Conservation (phyloP, 2,329 filamentous ascomycete species). For the Cercospora sp. region DNA sequence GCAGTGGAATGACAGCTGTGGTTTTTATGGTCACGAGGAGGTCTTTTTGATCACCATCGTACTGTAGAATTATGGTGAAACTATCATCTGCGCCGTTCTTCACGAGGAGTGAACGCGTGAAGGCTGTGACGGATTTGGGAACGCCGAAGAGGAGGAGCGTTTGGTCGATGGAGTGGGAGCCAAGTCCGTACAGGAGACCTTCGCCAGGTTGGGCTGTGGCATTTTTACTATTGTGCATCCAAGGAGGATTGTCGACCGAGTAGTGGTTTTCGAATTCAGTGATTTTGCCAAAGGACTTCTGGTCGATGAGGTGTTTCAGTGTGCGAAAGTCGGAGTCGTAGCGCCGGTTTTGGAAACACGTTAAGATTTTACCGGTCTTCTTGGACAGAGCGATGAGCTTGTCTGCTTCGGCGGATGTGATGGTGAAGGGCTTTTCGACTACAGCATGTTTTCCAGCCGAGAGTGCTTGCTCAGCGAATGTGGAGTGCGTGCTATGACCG, state of each 20-base stretch:
- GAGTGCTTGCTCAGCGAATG: constrained; percentile 39
- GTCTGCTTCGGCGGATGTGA: constrained; percentile 38
- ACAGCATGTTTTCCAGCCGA: constrained; percentile 42
- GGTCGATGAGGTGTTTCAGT: constrained; percentile 32
- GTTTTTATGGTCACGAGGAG: constrained; percentile 41
- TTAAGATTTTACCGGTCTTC: constrained; percentile 37
- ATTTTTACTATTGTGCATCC: constrained; percentile 38
- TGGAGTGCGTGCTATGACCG: constrained; percentile 37
- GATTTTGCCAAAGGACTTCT: constrained; percentile 34
- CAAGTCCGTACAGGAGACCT: constrained; percentile 48
- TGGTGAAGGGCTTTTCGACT: constrained; percentile 45
- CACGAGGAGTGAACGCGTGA: constrained; percentile 35
- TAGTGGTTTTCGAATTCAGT: constrained; percentile 41
- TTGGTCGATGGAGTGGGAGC: constrained; percentile 44
- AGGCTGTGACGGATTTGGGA: constrained; percentile 38
- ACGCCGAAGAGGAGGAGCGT: constrained; percentile 41
- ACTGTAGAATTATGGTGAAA: constrained; percentile 42
- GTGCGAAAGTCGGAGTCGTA: constrained; percentile 45
- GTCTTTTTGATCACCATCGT: constrained; percentile 36
- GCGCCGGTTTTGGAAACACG: constrained; percentile 43
- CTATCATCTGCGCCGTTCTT: constrained; percentile 39
- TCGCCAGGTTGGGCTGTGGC: constrained; percentile 41
- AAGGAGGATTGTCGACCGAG: constrained; percentile 45
- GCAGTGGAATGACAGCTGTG: constrained; percentile 32
- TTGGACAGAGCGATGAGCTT: constrained; percentile 38